These are phyloP conservation scores for Suillus occidentalis DNA, from an alignment of 768 basidiomycete species.

Conservation along the genomic window DNA sequence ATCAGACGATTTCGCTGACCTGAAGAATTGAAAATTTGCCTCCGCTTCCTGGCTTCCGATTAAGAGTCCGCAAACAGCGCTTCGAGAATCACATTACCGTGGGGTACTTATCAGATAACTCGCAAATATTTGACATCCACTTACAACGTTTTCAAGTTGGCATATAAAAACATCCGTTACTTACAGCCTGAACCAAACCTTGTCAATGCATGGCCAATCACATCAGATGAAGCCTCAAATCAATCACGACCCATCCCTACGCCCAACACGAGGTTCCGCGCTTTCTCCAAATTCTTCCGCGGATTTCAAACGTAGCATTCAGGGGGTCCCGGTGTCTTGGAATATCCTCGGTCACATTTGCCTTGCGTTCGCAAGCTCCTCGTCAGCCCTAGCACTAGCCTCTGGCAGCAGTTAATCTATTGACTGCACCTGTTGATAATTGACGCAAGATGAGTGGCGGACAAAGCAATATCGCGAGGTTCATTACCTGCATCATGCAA, in stretches of 20 bases:
- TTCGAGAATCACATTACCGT: background rate
- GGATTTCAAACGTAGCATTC: constrained; percentile 4
- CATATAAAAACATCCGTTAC: constrained; percentile 1
- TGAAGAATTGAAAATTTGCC: background rate
- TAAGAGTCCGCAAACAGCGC: background rate
- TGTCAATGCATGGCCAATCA: constrained; percentile 4
- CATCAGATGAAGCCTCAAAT: constrained; percentile 6
- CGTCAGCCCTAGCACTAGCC: constrained; percentile 1
- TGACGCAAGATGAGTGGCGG: background rate
- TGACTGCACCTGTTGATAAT: background rate
- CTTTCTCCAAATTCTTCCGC: constrained; percentile 7
- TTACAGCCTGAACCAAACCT: constrained; percentile 4
- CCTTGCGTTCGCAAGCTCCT: background rate
- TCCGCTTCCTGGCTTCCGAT: constrained; percentile 1
- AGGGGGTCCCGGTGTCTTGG: constrained; percentile 7
- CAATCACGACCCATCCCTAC: constrained; percentile 8
- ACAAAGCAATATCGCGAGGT: background rate
- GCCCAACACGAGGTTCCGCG: constrained; percentile 8
- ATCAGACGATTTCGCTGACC: constrained; percentile 2
- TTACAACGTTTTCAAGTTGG: background rate
- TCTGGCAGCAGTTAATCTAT: constrained; percentile 4
- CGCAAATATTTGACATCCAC: background rate
- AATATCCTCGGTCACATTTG: constrained; percentile 3
- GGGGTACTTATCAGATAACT: constrained; percentile 3
- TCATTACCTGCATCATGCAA: constrained; percentile 2